Conservation (phyloP, 2,329 filamentous ascomycete genomes). For the Pseudogymnoascus sp. region DNA sequence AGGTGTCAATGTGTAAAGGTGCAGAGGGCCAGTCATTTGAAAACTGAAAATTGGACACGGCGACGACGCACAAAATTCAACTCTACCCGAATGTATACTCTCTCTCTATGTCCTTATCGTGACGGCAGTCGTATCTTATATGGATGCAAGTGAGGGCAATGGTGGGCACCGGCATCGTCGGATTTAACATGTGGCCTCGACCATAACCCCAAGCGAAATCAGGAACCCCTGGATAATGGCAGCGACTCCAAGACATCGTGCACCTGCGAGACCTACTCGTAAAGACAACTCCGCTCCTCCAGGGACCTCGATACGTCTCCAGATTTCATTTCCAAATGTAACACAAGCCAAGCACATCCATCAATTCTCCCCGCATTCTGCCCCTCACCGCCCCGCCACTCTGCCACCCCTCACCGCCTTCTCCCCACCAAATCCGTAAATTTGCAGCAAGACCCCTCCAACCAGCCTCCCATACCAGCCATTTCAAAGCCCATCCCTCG, state of each 20-base stretch:
- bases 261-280: not conserved
- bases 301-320: not conserved
- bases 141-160: not conserved
- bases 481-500: not conserved
- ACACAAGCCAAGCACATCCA: not conserved
- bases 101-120: not conserved
- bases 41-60: not conserved
- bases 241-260: not conserved
- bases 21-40: not conserved
- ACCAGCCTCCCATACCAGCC: not conserved
- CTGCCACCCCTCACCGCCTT: not conserved
- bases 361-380: not conserved
- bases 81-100: not conserved
- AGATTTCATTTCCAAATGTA: not conserved
- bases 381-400: constrained; percentile 1
- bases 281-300: not conserved
- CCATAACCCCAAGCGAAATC: too few species aligned
- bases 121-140: not conserved
- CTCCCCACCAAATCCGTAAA: constrained; percentile 3
- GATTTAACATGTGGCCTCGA: not conserved
- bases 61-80: not conserved
- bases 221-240: not conserved
- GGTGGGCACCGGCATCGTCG: not conserved
- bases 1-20: not conserved
- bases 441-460: constrained; percentile 6